Percentiles rank a stretch among this genome's conserved stretches.
Conservation (phyloP, 2,329 filamentous ascomycete genomes). For the Ascochyta rabiei region DNA sequence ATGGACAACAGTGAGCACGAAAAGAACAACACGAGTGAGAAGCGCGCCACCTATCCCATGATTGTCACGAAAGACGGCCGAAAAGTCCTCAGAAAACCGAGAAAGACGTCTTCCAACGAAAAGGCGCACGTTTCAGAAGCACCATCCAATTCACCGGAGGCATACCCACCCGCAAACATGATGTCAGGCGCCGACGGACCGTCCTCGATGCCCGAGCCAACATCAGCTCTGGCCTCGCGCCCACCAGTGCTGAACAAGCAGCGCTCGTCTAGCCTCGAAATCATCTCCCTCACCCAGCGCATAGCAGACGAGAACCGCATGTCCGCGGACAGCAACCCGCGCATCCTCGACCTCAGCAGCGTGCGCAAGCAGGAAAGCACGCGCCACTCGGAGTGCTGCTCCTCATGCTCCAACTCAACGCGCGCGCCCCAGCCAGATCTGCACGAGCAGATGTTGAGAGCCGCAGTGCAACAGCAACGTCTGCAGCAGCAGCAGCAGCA, state of each 20-base stretch:
- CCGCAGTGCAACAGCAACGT: background rate
- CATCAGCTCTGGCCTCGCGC: background rate
- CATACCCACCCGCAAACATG: slow-evolving; percentile 5
- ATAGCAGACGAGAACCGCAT: slow-evolving; percentile 4
- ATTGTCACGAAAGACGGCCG: slow-evolving; percentile 14
- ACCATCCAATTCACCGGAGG: background rate
- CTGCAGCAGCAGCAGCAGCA: background rate
- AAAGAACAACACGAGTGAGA: background rate
- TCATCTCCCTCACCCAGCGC: slow-evolving; percentile 21
- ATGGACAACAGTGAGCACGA: background rate
- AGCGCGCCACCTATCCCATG: slow-evolving; percentile 6
- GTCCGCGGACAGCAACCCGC: slow-evolving; percentile 10
- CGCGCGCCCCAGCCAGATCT: background rate
- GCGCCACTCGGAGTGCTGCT: background rate
- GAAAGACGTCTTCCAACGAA: background rate
- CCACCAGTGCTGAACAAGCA: background rate
- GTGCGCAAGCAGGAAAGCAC: slow-evolving; percentile 3
- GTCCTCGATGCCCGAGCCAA: slow-evolving; percentile 12
- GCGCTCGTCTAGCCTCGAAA: slow-evolving; percentile 24
- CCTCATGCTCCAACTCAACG: slow-evolving; percentile 1
- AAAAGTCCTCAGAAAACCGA: slow-evolving; percentile 5
- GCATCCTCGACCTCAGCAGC: slow-evolving; percentile 22
- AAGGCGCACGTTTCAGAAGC: background rate
- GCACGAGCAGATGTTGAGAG: slow-evolving; percentile 1
- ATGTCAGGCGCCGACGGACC: slow-evolving; percentile 9